Evolutionary conservation across 176 grass and related monocot species (phyloP).

Genomic region (Ampelocalamus luodianensis): DNA sequence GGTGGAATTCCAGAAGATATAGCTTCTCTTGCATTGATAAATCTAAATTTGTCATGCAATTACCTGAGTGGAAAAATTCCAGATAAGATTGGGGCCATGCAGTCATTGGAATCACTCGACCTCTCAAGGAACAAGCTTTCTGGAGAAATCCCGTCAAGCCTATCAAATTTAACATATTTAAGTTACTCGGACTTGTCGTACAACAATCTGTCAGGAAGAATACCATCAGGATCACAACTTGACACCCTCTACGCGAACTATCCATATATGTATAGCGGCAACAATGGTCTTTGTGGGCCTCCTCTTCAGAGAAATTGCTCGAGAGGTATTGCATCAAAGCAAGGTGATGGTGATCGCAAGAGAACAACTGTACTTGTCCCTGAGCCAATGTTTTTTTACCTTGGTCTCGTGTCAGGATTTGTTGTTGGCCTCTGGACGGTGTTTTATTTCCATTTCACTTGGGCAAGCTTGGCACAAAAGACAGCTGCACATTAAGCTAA

Average conservation of each 20-base stretch:
- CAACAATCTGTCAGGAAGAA: too few relatives aligned
- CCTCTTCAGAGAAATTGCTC: too few relatives aligned
- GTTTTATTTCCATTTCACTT: constrained; percentile 25
- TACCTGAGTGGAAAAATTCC: constrained; percentile 22
- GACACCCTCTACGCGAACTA: background rate
- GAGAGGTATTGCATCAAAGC: too few relatives aligned
- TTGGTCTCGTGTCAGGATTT: background rate
- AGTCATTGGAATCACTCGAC: background rate
- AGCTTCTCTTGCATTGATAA: background rate
- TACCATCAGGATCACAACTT: constrained; percentile 25
- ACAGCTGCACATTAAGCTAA: background rate
- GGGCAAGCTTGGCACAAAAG: too few relatives aligned
- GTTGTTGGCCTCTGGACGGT: constrained; percentile 35
- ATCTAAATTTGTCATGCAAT: constrained; percentile 42
- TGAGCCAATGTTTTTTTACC: background rate
- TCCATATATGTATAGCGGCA: too few relatives aligned
- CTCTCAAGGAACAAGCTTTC: constrained; percentile 38
- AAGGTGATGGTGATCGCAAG: background rate
- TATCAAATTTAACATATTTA: constrained; percentile 26
- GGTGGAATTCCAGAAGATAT: constrained; percentile 38
- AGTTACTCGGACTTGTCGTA: too few relatives aligned
- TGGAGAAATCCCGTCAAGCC: background rate
- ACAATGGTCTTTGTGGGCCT: too few relatives aligned
- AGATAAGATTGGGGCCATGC: constrained; percentile 20
- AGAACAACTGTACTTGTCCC: background rate